Conservation (phyloP, 257 asterid genomes). For the Solanum corneliomulleri region DNA sequence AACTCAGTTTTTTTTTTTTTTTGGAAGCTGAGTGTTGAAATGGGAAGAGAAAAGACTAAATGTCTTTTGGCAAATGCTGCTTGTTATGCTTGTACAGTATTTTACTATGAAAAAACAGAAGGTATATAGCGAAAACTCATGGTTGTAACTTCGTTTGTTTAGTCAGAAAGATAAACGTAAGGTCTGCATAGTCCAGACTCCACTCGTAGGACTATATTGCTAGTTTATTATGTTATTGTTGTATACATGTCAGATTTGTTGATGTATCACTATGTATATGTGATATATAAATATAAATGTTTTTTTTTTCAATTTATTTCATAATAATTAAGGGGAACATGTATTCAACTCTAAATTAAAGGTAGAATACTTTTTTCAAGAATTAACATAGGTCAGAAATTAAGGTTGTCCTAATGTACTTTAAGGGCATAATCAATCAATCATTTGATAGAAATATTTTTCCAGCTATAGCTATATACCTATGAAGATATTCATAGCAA, state of each 20-base stretch:
- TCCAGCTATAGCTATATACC: no score
- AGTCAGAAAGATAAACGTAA: background rate
- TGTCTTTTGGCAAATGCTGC: background rate
- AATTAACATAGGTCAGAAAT: background rate
- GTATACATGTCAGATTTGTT: background rate
- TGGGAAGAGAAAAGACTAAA: background rate
- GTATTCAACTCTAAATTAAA: background rate
- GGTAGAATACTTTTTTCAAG: background rate
- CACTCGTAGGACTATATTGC: background rate
- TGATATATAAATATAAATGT: background rate
- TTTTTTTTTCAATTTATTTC: background rate
- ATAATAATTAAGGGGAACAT: background rate
- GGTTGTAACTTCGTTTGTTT: background rate
- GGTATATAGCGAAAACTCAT: background rate
- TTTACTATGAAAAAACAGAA: background rate
- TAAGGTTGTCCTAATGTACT: background rate
- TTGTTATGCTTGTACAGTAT: background rate
- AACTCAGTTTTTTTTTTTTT: constrained; percentile 11
- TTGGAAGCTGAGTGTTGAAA: constrained; percentile 9
- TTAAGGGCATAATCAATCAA: background rate
- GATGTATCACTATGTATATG: background rate
- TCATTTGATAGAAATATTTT: background rate
- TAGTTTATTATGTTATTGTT: background rate
- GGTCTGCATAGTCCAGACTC: background rate
- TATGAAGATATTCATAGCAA: no score